Evolutionary conservation across 768 basidiomycete genomes (phyloP), one percentile per base, ranked within the genome.

Genomic region (Galerina sulciceps): DNA sequence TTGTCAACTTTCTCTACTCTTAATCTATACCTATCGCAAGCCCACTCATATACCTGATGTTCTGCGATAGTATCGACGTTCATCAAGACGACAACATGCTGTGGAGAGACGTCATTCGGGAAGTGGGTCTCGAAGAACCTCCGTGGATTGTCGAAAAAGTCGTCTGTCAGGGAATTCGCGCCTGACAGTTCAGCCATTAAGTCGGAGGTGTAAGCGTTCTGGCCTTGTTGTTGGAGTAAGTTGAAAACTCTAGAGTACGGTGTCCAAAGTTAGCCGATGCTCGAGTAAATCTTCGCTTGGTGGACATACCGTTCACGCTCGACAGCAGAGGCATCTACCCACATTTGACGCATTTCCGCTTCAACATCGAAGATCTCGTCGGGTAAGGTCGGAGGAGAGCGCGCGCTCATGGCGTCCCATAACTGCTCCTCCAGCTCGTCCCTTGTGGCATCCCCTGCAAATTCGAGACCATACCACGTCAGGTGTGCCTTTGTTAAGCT

Each of bases 381-480:
- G 6, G 53, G 41, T 2, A 54, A 26, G 26, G 9, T 42, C 4
- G 41, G 53, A 26, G 40, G 53, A 22, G 52, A 40, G n/a, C 26
- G 40, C 5, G 40, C 14, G 23, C 53, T 54, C 41, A 54, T 44
- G n/a, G 53, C 42, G 2, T 34, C 23, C 40, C 40, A 23, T 17
- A 54, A 34, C 9, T 17, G 14, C 4, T 26, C 31, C 17, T 44
- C 53, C 9, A 54, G 53, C 31, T 54, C 53, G 13, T 54, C 41
- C 15, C 42, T 17, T 1, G 41, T 43, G 23, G 44, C 53, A n/a
- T 54, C 31, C 17, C 44, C 31, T 6, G 4, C 20, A 13, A 43
- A 54, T 15, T 54, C 53, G 5, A 54, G 17, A 23, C 53, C 53
- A 34, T 54, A 54, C 53, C 53, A 54, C 15, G 40, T 54, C 18